phyloP scores from a whole-genome alignment of 2,329 filamentous ascomycete species.

The Tolypocladium album region DNA sequence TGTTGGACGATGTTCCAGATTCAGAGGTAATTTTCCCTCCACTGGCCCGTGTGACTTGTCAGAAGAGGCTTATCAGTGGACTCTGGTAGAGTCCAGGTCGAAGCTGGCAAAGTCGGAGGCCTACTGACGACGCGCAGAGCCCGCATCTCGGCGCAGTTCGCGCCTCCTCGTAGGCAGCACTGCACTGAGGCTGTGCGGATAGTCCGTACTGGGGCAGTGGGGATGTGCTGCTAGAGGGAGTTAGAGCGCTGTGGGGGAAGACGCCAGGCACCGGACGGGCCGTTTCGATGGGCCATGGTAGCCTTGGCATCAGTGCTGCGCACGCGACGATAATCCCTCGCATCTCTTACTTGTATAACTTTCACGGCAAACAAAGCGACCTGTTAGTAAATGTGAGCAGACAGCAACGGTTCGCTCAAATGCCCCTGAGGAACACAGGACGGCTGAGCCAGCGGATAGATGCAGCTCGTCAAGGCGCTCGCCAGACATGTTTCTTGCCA shows the following conservation, averaged over 20 bases:
- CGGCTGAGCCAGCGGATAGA: background rate
- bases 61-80: background rate
- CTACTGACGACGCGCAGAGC: background rate
- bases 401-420: background rate
- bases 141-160: background rate
- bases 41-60: background rate
- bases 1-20: background rate
- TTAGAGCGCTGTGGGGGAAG: too few relatives aligned
- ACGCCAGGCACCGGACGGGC: too few relatives aligned
- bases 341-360: too few relatives aligned
- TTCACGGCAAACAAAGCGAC: too few relatives aligned
- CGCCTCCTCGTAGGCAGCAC: background rate
- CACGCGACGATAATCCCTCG: too few relatives aligned
- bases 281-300: too few relatives aligned
- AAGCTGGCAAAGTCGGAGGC: background rate
- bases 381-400: too few relatives aligned
- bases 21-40: too few relatives aligned
- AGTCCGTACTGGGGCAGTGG: background rate
- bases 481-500: too few relatives aligned
- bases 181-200: background rate
- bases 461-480: background rate
- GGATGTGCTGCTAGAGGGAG: background rate
- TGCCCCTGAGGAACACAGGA: background rate
- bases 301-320: too few relatives aligned
- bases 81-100: background rate